These are phyloP conservation scores for Colletotrichum agaves DNA, from an alignment of 2,329 filamentous ascomycete genomes.

Conservation along the genomic window DNA sequence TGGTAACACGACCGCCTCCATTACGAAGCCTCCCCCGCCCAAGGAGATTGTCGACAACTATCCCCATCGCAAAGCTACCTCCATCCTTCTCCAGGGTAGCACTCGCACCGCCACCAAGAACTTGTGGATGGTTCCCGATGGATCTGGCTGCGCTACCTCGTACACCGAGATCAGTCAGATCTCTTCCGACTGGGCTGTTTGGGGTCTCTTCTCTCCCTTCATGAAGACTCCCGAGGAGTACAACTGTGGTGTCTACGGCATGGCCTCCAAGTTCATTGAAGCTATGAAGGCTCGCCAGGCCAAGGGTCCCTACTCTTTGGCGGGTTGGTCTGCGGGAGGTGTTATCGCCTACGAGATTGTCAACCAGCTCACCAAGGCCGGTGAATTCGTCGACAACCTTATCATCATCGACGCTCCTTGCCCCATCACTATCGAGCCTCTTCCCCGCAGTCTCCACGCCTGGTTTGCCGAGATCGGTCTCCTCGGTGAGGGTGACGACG, in stretches of 20 bases:
- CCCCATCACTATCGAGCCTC: slow-evolving; percentile 74
- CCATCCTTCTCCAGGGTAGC: slow-evolving; percentile 61
- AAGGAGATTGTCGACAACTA: slow-evolving; percentile 54
- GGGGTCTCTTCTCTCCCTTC: slow-evolving; percentile 70
- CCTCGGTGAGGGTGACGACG: slow-evolving; percentile 68
- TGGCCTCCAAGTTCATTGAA: slow-evolving; percentile 59
- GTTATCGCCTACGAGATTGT: slow-evolving; percentile 77
- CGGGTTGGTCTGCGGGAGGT: slow-evolving; percentile 82
- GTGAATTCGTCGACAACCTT: slow-evolving; percentile 68
- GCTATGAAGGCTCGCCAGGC: slow-evolving; percentile 78
- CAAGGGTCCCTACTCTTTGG: slow-evolving; percentile 72
- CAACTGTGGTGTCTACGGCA: slow-evolving; percentile 65
- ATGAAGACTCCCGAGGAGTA: slow-evolving; percentile 69
- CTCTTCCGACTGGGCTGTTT: slow-evolving; percentile 59
- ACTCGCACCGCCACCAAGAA: slow-evolving; percentile 54
- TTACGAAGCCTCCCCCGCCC: slow-evolving; percentile 54
- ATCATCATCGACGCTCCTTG: slow-evolving; percentile 75
- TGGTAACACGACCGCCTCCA: slow-evolving; percentile 58
- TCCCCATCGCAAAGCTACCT: slow-evolving; percentile 61
- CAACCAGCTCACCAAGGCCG: slow-evolving; percentile 66
- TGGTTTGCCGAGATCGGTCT: slow-evolving; percentile 80
- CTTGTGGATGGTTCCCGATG: slow-evolving; percentile 66
- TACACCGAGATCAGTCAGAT: slow-evolving; percentile 71
- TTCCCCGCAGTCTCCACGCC: slow-evolving; percentile 72
- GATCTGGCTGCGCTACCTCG: slow-evolving; percentile 71